A percentile compares a stretch with the other conserved stretches of the same genome.
phyloP scores from a whole-genome alignment of 805 yeast genomes.

The Candida vartiovaarae region DNA sequence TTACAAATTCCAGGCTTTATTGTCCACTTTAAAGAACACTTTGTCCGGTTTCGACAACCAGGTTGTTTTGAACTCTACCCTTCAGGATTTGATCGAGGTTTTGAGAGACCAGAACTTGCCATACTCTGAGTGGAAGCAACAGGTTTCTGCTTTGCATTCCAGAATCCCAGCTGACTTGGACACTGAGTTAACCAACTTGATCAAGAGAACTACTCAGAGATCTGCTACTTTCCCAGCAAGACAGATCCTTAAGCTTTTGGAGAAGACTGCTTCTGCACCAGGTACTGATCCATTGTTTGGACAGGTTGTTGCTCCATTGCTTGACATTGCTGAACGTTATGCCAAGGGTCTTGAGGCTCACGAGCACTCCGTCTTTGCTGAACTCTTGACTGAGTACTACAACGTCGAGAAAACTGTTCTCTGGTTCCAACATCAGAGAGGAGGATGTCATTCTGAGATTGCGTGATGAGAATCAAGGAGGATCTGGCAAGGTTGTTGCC shows the following conservation, averaged over 20 bases:
- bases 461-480: constrained; percentile 81
- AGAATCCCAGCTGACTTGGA: constrained; percentile 80
- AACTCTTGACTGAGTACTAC: constrained; percentile 64
- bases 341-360: constrained; percentile 73
- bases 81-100: constrained; percentile 63
- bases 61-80: constrained; percentile 81
- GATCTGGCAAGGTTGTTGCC: constrained; percentile 66
- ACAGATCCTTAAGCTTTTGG: constrained; percentile 66
- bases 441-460: constrained; percentile 83
- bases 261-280: constrained; percentile 47
- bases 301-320: constrained; percentile 65
- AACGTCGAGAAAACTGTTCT: constrained; percentile 71
- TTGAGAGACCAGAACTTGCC: constrained; percentile 81
- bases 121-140: constrained; percentile 83
- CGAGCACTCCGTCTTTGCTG: constrained; percentile 70
- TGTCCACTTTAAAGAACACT: constrained; percentile 65
- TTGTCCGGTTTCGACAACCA: constrained; percentile 92
- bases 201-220: constrained; percentile 60
- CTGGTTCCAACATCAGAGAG: constrained; percentile 69
- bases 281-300: constrained; percentile 46
- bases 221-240: constrained; percentile 90
- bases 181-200: constrained; percentile 50
- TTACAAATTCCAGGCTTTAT: constrained; percentile 56
- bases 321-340: constrained; percentile 63
- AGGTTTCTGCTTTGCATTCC: constrained; percentile 85